phyloP scores from a whole-genome alignment of 2,329 filamentous ascomycete species.

The Ophiognomonia clavigignenti-juglandacearum region DNA sequence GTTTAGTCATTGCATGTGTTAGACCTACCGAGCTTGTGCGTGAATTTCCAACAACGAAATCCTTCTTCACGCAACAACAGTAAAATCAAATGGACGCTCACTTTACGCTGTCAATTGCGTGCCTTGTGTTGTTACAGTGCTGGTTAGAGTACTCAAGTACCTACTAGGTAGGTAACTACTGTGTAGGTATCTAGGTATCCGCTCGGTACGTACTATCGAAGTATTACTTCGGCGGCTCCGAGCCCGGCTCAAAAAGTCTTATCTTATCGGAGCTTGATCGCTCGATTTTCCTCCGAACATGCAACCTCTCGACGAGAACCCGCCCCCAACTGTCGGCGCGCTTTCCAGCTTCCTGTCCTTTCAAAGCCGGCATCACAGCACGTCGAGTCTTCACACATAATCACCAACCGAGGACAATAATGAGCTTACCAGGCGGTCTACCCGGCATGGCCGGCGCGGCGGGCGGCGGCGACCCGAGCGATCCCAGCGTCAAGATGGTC shows the following conservation, averaged over 20 bases:
- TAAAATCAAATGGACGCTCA: background rate
- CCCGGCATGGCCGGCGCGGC: conserved; percentile 19
- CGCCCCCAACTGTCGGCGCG: background rate
- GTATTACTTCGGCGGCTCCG: background rate
- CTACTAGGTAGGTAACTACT: too few species aligned
- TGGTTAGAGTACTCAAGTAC: too few species aligned
- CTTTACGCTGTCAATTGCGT: background rate
- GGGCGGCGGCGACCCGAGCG: conserved; percentile 33
- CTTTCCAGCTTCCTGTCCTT: background rate
- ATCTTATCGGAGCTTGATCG: conserved; percentile 7
- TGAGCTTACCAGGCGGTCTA: conserved; percentile 16
- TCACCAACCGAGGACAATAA: background rate
- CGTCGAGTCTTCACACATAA: background rate
- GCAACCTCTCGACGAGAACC: too few species aligned
- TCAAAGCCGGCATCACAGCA: background rate
- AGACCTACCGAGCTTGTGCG: conserved; percentile 11
- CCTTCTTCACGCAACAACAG: too few species aligned
- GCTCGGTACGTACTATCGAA: too few species aligned
- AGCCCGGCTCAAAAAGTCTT: conserved; percentile 1
- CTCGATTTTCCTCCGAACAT: too few species aligned
- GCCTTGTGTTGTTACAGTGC: too few species aligned
- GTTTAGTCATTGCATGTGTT: conserved; percentile 16
- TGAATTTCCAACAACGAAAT: conserved; percentile 5
- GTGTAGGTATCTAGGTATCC: too few species aligned
- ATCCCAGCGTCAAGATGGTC: conserved; percentile 45